These are phyloP conservation scores for Adansonia gregorii DNA, from an alignment of 441 rosid species.

Conservation along the genomic window DNA sequence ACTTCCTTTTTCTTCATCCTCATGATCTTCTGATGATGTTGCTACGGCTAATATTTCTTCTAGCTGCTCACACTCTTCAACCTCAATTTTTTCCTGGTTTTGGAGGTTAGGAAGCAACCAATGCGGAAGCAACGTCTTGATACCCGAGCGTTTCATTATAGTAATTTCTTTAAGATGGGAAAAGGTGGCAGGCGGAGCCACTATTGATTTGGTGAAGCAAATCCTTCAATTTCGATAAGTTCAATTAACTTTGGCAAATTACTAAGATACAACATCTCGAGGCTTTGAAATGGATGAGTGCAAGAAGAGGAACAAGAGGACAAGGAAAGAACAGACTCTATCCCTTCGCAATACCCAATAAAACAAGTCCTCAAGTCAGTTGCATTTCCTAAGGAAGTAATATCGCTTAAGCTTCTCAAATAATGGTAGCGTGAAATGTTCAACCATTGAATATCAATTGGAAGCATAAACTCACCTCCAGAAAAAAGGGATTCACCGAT, in stretches of 20 bases:
- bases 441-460: neutral
- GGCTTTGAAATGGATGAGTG: neutral
- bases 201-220: neutral
- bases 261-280: fast-evolving
- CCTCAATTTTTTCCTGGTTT: slow-evolving; percentile 22
- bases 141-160: fast-evolving
- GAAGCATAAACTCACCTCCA: neutral
- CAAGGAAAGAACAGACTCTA: neutral
- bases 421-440: neutral
- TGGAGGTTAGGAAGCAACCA: slow-evolving; percentile 27
- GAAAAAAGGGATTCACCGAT: too few relatives aligned
- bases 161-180: neutral
- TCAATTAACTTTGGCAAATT: neutral
- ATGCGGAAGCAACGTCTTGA: slow-evolving; percentile 20
- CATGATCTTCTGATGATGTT: neutral
- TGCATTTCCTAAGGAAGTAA: neutral
- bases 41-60: neutral
- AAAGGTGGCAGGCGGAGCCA: neutral
- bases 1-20: neutral
- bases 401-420: neutral
- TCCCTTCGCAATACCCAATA: neutral
- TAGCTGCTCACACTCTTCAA: slow-evolving; percentile 14
- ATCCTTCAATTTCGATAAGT: neutral
- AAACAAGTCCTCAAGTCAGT: neutral
- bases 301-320: neutral